Conservation (phyloP, 805 yeast species). For the Candida broadrunensis region DNA sequence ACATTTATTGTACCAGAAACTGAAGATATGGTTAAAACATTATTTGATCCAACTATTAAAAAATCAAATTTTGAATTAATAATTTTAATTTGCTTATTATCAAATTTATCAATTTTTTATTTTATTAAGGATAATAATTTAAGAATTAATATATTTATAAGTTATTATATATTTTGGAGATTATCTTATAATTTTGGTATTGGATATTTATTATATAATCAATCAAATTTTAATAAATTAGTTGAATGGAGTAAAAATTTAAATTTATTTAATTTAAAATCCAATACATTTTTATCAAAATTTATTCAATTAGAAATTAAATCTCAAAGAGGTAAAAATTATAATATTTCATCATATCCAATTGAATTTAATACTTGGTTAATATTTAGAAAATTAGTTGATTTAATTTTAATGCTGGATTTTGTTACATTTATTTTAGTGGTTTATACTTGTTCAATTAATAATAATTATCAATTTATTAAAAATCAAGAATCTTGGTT, state of each 20-base stretch:
- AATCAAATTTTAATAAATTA: constrained; percentile 55
- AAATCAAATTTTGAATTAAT: constrained; percentile 66
- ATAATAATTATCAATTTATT: constrained; percentile 33
- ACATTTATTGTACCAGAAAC: constrained; percentile 58
- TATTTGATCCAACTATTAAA: constrained; percentile 71
- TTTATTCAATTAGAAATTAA: constrained; percentile 33
- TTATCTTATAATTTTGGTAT: constrained; percentile 76
- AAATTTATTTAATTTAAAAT: constrained; percentile 22
- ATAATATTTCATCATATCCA: constrained; percentile 42
- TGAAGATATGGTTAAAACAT: constrained; percentile 78
- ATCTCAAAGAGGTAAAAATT: constrained; percentile 37
- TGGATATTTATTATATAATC: constrained; percentile 64
- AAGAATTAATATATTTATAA: constrained; percentile 42
- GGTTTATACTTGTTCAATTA: constrained; percentile 49
- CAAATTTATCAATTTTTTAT: constrained; percentile 30
- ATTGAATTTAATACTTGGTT: constrained; percentile 83
- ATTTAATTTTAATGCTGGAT: constrained; percentile 80
- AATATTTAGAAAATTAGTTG: constrained; percentile 73
- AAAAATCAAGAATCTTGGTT: constrained; percentile 41
- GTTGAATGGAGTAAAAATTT: constrained; percentile 48
- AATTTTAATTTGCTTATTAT: constrained; percentile 43
- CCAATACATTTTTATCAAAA: constrained; percentile 32
- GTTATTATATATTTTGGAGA: constrained; percentile 71
- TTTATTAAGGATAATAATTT: constrained; percentile 18
- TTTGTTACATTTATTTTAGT: constrained; percentile 70